Conservation (phyloP, 2,329 filamentous ascomycete genomes). For the Myriosclerotinia duriaeana region DNA sequence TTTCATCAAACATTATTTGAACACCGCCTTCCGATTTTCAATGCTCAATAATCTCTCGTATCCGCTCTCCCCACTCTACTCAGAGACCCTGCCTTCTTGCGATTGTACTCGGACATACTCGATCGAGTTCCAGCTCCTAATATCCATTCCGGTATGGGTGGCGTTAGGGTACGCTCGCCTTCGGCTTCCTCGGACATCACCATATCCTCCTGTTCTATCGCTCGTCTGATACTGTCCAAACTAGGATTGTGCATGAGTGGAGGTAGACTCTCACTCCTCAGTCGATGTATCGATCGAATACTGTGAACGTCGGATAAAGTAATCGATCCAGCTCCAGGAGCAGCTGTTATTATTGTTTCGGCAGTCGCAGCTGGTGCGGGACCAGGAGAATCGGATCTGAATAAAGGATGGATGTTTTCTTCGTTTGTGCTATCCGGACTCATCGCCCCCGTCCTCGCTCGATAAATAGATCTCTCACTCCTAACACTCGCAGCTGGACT, state of each 20-base stretch:
- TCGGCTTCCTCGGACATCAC: constrained; percentile 29
- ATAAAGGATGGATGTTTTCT: constrained; percentile 74
- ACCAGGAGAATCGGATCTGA: constrained; percentile 68
- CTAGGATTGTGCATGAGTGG: constrained; percentile 53
- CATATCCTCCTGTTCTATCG: constrained; percentile 38
- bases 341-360: constrained; percentile 69
- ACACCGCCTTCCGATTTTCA: not conserved
- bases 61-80: constrained; percentile 31
- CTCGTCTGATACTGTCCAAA: constrained; percentile 45
- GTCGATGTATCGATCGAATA: constrained; percentile 52
- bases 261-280: constrained; percentile 57
- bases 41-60: not conserved
- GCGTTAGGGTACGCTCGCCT: constrained; percentile 53
- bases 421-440: constrained; percentile 49
- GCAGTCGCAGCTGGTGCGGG: constrained; percentile 66
- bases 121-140: constrained; percentile 53
- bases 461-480: constrained; percentile 26
- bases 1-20: constrained; percentile 20
- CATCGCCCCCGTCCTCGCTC: constrained; percentile 23
- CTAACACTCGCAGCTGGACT: constrained; percentile 36
- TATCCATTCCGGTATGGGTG: constrained; percentile 62
- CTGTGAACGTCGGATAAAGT: constrained; percentile 54
- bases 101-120: constrained; percentile 50
- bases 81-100: constrained; percentile 30
- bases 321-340: constrained; percentile 65